Conservation (phyloP, 2,329 filamentous ascomycete genomes). For the Clonostachys solani region DNA sequence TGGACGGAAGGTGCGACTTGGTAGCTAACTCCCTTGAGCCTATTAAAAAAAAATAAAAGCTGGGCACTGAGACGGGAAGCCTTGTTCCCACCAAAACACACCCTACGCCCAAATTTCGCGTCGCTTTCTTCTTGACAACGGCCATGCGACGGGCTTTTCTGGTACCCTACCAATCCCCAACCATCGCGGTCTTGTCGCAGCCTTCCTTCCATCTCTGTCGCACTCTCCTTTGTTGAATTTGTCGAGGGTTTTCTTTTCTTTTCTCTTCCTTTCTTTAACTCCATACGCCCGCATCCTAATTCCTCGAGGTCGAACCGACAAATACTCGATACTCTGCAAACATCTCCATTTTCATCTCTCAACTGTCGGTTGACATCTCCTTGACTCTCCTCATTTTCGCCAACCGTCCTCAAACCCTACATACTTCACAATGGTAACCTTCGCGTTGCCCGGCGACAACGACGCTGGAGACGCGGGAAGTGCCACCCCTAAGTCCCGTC, state of each 20-base stretch:
- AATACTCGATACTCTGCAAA: not conserved
- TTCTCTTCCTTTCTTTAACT: not conserved
- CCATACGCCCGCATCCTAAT: not conserved
- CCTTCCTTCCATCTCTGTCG: not conserved
- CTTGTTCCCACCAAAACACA: not conserved
- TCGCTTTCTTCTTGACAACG: not conserved
- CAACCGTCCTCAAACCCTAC: not conserved
- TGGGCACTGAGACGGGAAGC: no score
- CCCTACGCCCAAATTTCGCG: not conserved
- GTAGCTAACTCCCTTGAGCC: no score
- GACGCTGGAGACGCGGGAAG: constrained; percentile 20
- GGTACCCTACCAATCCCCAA: no score
- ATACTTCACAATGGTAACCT: constrained; percentile 27
- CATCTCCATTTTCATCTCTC: not conserved
- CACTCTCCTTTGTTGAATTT: not conserved
- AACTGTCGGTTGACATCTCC: not conserved
- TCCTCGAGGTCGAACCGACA: not conserved
- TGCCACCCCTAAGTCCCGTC: constrained; percentile 31
- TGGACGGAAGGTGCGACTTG: no score
- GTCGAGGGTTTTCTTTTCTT: not conserved
- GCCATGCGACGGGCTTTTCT: no score
- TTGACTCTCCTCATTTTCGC: not conserved
- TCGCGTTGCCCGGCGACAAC: constrained; percentile 27
- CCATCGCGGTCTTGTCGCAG: no score
- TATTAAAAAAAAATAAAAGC: no score